Base-by-base conservation (phyloP, 768 basidiomycete species). In the Lentinula detonsa region DNA sequence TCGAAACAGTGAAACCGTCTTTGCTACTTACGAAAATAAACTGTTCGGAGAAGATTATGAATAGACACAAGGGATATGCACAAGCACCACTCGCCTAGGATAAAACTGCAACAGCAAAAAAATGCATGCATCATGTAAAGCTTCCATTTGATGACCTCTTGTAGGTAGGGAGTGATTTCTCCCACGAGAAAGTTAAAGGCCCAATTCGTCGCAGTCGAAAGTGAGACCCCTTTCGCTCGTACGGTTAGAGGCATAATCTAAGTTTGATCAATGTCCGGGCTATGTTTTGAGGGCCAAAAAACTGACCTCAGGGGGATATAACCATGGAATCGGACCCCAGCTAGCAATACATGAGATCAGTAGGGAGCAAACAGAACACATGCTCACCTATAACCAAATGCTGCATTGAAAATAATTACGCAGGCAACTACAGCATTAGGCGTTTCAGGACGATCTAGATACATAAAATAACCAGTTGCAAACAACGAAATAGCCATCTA, bases 41-140 rank as follows among this genome's bases (percentile, higher is more conserved):
- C 90, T 56, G 28, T 9, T 85, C 33, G 28, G 55, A 49, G 16
- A 52, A 34, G 54, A 33, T 6, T 40, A 54, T 57, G 35, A 46
- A 64, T 39, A 37, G 52, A 33, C 13, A 37, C 16, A 9, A n/a
- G 9, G 15, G 35, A 56, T 31, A 15, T 16, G 5, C 16, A 16
- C 15, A n/a, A 42, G 33, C 62, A 73, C 3, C 0, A 28, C 76
- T 66, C 68, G 86, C 85, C 55, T 48, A 94, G 76, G 50, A 96
- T 76, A 70, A 95, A 91, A 69, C 92, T 92, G 67, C 90, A 87
- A 9, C 83, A 83, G 70, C 93, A 94, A 74, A 93, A 95, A 75
- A 93, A 93, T 31, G 88, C 93, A 67, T 96, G 94, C 93, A 98
- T 95, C 0, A 93, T 91, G 75, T 98, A 97, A 57, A 98, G 72